Evolutionary conservation across 495 filamentous ascomycete species (phyloP).

Genomic region (Penicillium lividum): DNA sequence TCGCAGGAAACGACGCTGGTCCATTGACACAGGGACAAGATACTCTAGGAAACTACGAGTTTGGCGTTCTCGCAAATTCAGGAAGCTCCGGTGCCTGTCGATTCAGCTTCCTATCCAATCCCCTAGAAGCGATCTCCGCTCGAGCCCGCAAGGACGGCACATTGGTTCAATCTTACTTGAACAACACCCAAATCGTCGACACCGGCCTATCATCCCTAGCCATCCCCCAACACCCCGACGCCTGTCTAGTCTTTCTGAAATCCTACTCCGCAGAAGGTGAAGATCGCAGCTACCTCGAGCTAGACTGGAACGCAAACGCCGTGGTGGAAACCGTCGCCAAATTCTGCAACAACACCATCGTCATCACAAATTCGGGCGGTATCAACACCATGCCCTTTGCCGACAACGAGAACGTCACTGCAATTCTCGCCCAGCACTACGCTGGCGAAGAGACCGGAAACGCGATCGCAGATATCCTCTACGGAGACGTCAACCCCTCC

Average conservation of each 20-base stretch:
- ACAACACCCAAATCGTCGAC: slow-evolving; percentile 40
- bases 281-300: slow-evolving; percentile 52
- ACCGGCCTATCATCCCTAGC: slow-evolving; percentile 43
- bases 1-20: slow-evolving; percentile 66
- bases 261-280: slow-evolving; percentile 59
- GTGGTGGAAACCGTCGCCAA: slow-evolving; percentile 59
- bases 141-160: slow-evolving; percentile 55
- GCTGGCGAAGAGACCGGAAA: slow-evolving; percentile 62
- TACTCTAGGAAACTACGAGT: slow-evolving; percentile 48
- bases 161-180: slow-evolving; percentile 37
- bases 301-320: slow-evolving; percentile 51
- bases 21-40: slow-evolving; percentile 48
- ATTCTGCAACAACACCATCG: slow-evolving; percentile 61
- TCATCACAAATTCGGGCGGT: slow-evolving; percentile 62
- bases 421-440: slow-evolving; percentile 60
- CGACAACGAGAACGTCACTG: slow-evolving; percentile 64
- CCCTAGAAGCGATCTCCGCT: slow-evolving; percentile 59
- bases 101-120: slow-evolving; percentile 54
- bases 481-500: slow-evolving; percentile 58
- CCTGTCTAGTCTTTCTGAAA: slow-evolving; percentile 63
- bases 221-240: slow-evolving; percentile 49
- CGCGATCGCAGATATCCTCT: slow-evolving; percentile 58
- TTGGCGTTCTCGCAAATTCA: slow-evolving; percentile 57
- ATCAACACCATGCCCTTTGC: slow-evolving; percentile 59
- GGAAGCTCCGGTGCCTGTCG: slow-evolving; percentile 59